phyloP scores from a whole-genome alignment of 345 rosid genomes.

The sweet orange (Citrus sinensis) region DVS_A1.0 CM039163.1:8697501-8698000 shows the following conservation, averaged over 20 bases:
- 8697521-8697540: neutral
- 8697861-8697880: neutral
- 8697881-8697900: neutral
- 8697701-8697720: too few relatives aligned
- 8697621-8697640: too few relatives aligned
- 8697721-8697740: too few relatives aligned
- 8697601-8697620: too few relatives aligned
- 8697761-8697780: neutral
- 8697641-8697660: too few relatives aligned
- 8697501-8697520: neutral
- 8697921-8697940: neutral
- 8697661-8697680: too few relatives aligned
- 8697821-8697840: neutral
- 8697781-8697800: neutral
- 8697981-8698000: neutral
- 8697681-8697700: too few relatives aligned
- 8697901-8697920: neutral
- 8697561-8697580: neutral
- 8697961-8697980: conserved; percentile 3
- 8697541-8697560: neutral
- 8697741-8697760: too few relatives aligned
- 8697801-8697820: too few relatives aligned
- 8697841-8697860: neutral
- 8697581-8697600: too few relatives aligned
- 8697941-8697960: neutral